These are phyloP conservation scores for Daldinia decipiens DNA, from an alignment of 495 filamentous ascomycete genomes.

Conservation along the genomic window DNA sequence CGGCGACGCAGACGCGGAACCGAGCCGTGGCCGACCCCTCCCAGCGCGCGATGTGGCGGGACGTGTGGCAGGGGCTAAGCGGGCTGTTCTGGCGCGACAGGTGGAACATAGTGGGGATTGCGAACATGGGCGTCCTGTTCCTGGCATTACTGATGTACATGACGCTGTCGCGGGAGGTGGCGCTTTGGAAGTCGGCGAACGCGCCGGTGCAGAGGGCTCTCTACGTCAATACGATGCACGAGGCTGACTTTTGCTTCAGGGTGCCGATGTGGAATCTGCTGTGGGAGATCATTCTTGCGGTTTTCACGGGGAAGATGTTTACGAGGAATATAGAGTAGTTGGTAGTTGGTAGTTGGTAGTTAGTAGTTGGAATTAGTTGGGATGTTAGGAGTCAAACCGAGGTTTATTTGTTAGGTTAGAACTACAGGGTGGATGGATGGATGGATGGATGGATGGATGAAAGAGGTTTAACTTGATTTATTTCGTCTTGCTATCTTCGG, in stretches of 20 bases:
- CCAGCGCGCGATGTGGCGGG: not conserved
- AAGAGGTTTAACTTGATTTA: not conserved
- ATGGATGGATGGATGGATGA: too few relatives aligned
- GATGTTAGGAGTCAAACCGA: too few relatives aligned
- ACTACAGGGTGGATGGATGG: too few relatives aligned
- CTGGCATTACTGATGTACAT: constrained; percentile 3
- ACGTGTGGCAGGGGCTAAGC: not conserved
- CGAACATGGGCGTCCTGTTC: not conserved
- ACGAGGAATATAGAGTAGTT: too few relatives aligned
- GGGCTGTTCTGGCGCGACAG: not conserved
- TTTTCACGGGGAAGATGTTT: not conserved
- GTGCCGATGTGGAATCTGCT: constrained; percentile 20
- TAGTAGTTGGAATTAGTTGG: too few relatives aligned
- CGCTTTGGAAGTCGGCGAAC: constrained; percentile 28
- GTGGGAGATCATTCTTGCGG: constrained; percentile 7
- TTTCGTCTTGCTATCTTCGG: not conserved
- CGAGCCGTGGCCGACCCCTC: not conserved
- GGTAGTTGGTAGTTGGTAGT: too few relatives aligned
- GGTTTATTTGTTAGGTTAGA: too few relatives aligned
- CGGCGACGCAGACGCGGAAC: not conserved
- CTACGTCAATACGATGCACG: constrained; percentile 5
- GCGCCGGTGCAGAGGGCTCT: constrained; percentile 16
- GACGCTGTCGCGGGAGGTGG: constrained; percentile 25
- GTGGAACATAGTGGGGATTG: not conserved
- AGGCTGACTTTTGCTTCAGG: constrained; percentile 5